phyloP scores from a whole-genome alignment of 305 asterid species.

The Solanum hybrid region DNA sequence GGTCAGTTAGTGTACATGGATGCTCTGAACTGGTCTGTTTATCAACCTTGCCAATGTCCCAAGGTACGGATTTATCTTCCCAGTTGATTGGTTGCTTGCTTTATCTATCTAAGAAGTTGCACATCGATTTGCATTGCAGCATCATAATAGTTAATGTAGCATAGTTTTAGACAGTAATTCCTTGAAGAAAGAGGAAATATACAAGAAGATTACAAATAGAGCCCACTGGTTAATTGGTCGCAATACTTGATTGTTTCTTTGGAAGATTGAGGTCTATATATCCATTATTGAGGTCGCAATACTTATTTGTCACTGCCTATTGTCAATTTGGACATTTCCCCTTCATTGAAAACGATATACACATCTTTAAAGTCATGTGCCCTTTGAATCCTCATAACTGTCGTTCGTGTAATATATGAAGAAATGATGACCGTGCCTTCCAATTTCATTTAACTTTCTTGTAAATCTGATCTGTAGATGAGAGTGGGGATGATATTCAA shows the following conservation, averaged over 20 bases:
- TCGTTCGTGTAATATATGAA: not conserved
- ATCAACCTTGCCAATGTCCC: constrained; percentile 33
- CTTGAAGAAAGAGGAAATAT: not conserved
- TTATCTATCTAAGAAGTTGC: not conserved
- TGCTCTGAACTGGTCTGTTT: constrained; percentile 62
- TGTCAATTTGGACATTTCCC: not conserved
- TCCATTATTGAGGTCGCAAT: not conserved
- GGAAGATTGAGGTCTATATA: not conserved
- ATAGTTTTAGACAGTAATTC: not conserved
- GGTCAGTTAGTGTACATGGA: constrained; percentile 87
- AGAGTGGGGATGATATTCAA: constrained; percentile 26
- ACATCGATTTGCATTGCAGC: not conserved
- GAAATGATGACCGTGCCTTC: not conserved
- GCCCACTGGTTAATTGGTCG: not conserved
- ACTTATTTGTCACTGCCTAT: not conserved
- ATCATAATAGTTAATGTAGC: not conserved
- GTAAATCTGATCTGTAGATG: constrained; percentile 20
- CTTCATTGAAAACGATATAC: not conserved
- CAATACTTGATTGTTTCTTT: not conserved
- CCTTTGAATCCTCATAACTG: not conserved
- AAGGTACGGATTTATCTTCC: constrained; percentile 28
- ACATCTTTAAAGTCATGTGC: not conserved
- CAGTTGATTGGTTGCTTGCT: not conserved
- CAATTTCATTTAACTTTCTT: not conserved
- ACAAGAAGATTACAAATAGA: not conserved